Conservation (phyloP, 441 rosid species). For the Pelargonium australe region DNA sequence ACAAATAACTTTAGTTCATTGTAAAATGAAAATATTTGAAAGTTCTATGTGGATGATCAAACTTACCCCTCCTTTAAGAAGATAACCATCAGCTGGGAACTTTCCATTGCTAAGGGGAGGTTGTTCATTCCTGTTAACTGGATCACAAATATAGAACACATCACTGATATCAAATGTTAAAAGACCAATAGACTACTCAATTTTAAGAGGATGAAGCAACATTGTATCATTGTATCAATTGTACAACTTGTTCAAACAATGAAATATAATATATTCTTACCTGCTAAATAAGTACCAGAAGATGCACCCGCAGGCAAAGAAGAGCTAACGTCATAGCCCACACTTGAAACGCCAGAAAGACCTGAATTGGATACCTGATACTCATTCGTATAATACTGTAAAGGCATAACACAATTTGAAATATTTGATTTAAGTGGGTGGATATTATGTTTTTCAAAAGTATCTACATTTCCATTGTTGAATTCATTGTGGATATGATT, state of each 20-base stretch:
- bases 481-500: conserved; percentile 72
- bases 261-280: conserved; percentile 26
- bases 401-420: conserved; percentile 79
- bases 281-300: conserved; percentile 27
- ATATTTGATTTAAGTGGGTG: conserved; percentile 30
- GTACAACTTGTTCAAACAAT: conserved; percentile 14
- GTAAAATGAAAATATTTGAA: neutral
- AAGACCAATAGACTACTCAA: conserved; percentile 11
- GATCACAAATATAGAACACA: conserved; percentile 5
- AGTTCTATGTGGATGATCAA: conserved; percentile 13
- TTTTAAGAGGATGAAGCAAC: conserved; percentile 8
- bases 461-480: conserved; percentile 39
- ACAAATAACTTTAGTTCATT: conserved; percentile 3
- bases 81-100: conserved; percentile 21
- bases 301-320: conserved; percentile 23
- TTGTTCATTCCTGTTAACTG: conserved; percentile 34
- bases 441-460: conserved; percentile 36
- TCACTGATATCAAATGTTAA: conserved; percentile 14
- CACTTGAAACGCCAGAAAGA: conserved; percentile 31
- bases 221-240: neutral
- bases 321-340: conserved; percentile 27
- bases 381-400: conserved; percentile 74
- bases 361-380: conserved; percentile 61
- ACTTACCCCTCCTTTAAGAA: conserved; percentile 37
- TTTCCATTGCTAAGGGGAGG: conserved; percentile 19